A percentile compares a stretch with the other conserved stretches of the same genome.
Conservation (phyloP, 345 rosid species). For the Tarenaya hassleriana region DNA sequence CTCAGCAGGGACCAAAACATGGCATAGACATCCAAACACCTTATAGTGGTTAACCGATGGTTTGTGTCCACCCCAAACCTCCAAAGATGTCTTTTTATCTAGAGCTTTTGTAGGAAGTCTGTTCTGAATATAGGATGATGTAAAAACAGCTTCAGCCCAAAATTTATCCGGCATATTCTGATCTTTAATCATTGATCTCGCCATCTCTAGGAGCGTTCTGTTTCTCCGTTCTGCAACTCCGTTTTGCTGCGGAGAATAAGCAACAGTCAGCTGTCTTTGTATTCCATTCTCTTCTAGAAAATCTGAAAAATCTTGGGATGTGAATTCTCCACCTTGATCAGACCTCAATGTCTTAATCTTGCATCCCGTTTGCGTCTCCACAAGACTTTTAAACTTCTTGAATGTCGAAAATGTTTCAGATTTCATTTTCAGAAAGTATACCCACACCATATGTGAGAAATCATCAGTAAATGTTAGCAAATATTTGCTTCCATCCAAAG, state of each 20-base stretch:
- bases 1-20: not conserved
- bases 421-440: too few relatives aligned
- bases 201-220: conserved; percentile 4
- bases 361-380: not conserved
- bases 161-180: not conserved
- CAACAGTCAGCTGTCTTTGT: not conserved
- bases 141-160: conserved; percentile 11
- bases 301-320: too few relatives aligned
- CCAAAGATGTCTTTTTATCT: not conserved
- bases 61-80: not conserved
- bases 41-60: not conserved
- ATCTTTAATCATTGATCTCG: conserved; percentile 4
- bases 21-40: not conserved
- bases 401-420: not conserved
- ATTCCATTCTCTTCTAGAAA: too few relatives aligned
- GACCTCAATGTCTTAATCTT: not conserved
- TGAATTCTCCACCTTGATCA: too few relatives aligned
- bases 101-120: not conserved
- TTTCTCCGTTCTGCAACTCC: conserved; percentile 11
- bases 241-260: conserved; percentile 12
- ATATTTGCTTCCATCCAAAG: too few relatives aligned
- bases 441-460: too few relatives aligned
- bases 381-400: too few relatives aligned
- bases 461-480: too few relatives aligned
- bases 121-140: not conserved